A percentile compares a stretch with the other conserved stretches of the same genome.
These are phyloP conservation scores for Lepraria neglecta DNA, from an alignment of 495 filamentous ascomycete species.

Conservation along the genomic window DNA sequence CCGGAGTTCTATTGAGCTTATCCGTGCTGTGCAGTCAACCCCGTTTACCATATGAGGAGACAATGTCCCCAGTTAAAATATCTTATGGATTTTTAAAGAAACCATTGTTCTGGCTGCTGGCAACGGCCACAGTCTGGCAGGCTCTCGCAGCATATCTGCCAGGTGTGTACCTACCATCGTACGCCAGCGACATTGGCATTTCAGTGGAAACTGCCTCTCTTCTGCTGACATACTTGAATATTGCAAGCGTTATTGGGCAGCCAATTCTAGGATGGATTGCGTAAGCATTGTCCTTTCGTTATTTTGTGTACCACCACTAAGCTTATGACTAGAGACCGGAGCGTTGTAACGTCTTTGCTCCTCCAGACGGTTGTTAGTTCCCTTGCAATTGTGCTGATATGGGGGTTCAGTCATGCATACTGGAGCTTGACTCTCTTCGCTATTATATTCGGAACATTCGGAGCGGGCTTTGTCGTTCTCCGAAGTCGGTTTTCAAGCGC, in stretches of 20 bases:
- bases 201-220: neutral
- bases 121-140: neutral
- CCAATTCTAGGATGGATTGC: neutral
- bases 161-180: neutral
- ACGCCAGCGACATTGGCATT: neutral
- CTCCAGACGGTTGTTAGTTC: neutral
- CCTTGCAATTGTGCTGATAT: neutral
- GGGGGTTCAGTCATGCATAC: neutral
- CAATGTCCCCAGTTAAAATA: neutral
- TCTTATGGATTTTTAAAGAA: neutral
- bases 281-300: neutral
- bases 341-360: neutral
- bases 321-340: neutral
- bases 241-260: neutral
- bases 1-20: neutral
- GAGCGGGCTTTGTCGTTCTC: neutral
- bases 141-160: neutral
- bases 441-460: neutral
- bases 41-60: neutral
- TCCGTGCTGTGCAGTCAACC: neutral
- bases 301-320: neutral
- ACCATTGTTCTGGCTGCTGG: neutral
- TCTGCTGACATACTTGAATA: neutral
- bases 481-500: neutral
- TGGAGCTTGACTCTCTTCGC: neutral